Evolutionary conservation across 2,329 filamentous ascomycete genomes (phyloP).

Genomic region (Fusarium sp.): DNA sequence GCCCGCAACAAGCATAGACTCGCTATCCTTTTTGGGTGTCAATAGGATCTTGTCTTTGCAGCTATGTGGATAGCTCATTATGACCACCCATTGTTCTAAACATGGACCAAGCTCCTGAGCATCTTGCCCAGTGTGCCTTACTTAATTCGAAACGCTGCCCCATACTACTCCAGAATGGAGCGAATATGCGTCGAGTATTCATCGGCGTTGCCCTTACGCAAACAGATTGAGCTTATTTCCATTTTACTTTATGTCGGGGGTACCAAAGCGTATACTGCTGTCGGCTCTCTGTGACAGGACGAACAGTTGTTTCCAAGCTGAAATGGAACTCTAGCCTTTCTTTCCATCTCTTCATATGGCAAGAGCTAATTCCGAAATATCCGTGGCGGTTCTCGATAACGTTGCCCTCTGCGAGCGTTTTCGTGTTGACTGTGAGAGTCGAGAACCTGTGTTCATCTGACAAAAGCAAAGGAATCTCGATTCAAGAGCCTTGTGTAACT

Average conservation of each 20-base stretch:
- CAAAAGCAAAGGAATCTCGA: not conserved
- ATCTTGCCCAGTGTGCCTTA: not conserved
- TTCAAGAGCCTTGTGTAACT: conserved; percentile 1
- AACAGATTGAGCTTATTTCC: conserved; percentile 23
- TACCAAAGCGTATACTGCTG: conserved; percentile 13
- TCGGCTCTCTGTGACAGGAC: conserved; percentile 4
- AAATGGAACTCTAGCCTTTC: not conserved
- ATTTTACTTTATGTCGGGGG: not conserved
- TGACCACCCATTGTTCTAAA: conserved; percentile 35
- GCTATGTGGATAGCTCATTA: conserved; percentile 14
- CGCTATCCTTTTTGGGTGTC: conserved; percentile 19
- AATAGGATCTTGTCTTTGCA: conserved; percentile 24
- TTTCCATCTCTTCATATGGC: not conserved
- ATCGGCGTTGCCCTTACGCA: conserved; percentile 27
- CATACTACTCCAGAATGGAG: conserved; percentile 10
- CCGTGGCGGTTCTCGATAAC: not conserved
- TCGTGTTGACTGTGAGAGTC: not conserved
- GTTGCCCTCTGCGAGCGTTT: not conserved
- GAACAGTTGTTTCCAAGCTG: conserved; percentile 9
- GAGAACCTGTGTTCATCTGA: not conserved
- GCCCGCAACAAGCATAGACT: conserved; percentile 20
- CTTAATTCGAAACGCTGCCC: conserved; percentile 16
- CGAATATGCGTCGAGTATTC: not conserved
- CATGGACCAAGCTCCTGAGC: conserved; percentile 12
- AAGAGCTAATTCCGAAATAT: not conserved